Evolutionary conservation across 768 basidiomycete genomes (phyloP), one percentile per base, ranked within the genome.

Genomic region (Leccinellum albellum): DNA sequence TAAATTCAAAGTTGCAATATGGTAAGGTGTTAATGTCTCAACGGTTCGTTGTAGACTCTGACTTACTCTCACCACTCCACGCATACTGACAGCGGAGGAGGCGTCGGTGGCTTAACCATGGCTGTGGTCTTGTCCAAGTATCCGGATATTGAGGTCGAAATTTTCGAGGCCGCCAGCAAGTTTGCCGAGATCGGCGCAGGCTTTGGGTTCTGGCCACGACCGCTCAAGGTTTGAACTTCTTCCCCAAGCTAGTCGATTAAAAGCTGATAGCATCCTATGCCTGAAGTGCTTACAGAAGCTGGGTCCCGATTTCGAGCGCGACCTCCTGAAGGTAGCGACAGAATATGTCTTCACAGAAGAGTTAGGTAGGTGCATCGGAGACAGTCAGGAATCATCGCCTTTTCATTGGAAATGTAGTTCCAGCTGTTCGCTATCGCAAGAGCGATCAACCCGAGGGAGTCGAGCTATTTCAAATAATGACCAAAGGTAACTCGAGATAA

Each of bases 141-240:
- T 63, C 76, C 76, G 3, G 78, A 84, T 57, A 82, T 86, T 28
- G 79, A 83, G 31, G 75, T 85, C 40, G 77, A 80, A 51, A 68
- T 86, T 24, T 86, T 79, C 56, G 85, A 87, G 71, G 76, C 74
- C 15, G 78, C 82, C 28, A 63, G 66, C 37, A 69, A 77, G 53
- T 76, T 85, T 42, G 69, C 76, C 26, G 84, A 84, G 67, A 46
- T 84, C 26, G 85, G 85, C 17, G 84, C 83, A 17, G 85, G 85
- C 17, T 76, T 86, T 53, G 82, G 80, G 6, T 63, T 73, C 40
- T 79, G 74, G 76, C 73, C 71, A 13, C 69, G 78, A 15, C 58
- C n/a, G 31, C 53, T 71, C 62, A 56, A 64, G 71, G 74, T 72
- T 5, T 8, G 10, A 0, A 13, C 13, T 42, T 28, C 15, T 24